Evolutionary conservation across 257 asterid species (phyloP), one percentile per base, ranked within the genome.

Genomic region (Fraxinus americana): DNA sequence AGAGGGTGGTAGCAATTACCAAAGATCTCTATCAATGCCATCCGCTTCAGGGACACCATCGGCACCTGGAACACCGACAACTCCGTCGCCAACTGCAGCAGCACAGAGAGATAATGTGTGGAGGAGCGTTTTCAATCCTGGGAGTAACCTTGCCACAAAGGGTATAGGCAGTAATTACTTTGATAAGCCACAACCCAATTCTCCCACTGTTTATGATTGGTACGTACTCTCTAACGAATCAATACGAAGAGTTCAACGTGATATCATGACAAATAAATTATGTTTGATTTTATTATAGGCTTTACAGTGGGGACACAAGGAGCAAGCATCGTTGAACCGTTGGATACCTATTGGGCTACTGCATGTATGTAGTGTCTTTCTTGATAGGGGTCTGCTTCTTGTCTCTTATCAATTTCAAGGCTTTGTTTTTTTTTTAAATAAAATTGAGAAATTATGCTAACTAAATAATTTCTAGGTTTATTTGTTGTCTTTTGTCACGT

Each of bases 161-260:
- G 74, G 67, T 35, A 50, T 93, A 23, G 99, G 98, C 1, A 80
- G 95, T 11, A 87, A 87, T 41, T 86, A 89, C 80, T 96, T 93
- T 71, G 99, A 96, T 82, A 91, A 90, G 82, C 96, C 99, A 17
- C 89, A 85, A 63, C 94, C 99, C 11, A 94, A 96, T 84, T 78
- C 99, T 63, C 99, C 99, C 2, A 88, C 96, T 71, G 97, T 94
- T 77, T 96, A 96, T 61, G 99, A 96, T 89, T 96, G 99, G 99
- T 95, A 84, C 1, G 21, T 57, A n/a, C 21, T 6, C 5, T 61
- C 5, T 21, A 0, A 9, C 34, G 2, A 61, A 14, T 23, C 14
- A 39, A 39, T 39, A 9, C 13, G 45, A 39, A 11, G 45, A 39
- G 45, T 39, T 8, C 11, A 39, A 39, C 45, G 9, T 39, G 45